phyloP scores from a whole-genome alignment of 176 grass and related monocot species.

The Musa schizocarpa region DNA sequence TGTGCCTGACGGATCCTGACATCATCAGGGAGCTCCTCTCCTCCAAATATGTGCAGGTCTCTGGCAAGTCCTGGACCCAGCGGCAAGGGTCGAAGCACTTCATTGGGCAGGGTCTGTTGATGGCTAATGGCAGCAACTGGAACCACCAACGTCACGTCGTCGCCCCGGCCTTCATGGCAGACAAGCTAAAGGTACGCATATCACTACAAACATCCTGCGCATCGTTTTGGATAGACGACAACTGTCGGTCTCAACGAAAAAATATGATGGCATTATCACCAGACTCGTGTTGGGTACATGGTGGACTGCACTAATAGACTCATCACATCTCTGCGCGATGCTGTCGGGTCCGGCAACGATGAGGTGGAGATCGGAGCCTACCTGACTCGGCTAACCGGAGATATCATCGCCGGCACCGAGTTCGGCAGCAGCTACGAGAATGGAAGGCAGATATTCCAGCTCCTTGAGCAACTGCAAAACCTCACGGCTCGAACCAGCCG shows the following conservation, averaged over 20 bases:
- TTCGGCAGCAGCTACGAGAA: slow-evolving; percentile 84
- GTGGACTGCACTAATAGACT: slow-evolving; percentile 71
- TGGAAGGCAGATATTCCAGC: slow-evolving; percentile 54
- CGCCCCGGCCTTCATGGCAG: slow-evolving; percentile 89
- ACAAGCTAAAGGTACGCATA: slow-evolving; percentile 65
- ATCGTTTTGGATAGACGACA: not conserved
- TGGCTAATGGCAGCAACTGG: slow-evolving; percentile 82
- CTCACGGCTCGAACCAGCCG: slow-evolving; percentile 63
- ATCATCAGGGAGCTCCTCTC: slow-evolving; percentile 87
- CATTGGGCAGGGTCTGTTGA: slow-evolving; percentile 76
- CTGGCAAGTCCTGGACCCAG: slow-evolving; percentile 86
- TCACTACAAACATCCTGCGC: not conserved
- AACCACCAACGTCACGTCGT: slow-evolving; percentile 89
- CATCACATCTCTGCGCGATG: slow-evolving; percentile 33
- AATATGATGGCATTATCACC: slow-evolving; percentile 1
- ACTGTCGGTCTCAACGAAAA: slow-evolving; percentile 21
- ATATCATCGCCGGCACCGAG: slow-evolving; percentile 82
- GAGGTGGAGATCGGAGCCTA: slow-evolving; percentile 68
- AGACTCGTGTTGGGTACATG: slow-evolving; percentile 72
- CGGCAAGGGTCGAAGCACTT: slow-evolving; percentile 59
- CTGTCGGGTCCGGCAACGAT: slow-evolving; percentile 5
- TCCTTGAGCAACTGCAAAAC: slow-evolving; percentile 57
- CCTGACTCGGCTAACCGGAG: slow-evolving; percentile 70
- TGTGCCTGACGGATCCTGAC: slow-evolving; percentile 70
- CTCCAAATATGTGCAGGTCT: slow-evolving; percentile 52